Conservation (phyloP, 345 rosid genomes). For the Lepidium aucheri region DNA sequence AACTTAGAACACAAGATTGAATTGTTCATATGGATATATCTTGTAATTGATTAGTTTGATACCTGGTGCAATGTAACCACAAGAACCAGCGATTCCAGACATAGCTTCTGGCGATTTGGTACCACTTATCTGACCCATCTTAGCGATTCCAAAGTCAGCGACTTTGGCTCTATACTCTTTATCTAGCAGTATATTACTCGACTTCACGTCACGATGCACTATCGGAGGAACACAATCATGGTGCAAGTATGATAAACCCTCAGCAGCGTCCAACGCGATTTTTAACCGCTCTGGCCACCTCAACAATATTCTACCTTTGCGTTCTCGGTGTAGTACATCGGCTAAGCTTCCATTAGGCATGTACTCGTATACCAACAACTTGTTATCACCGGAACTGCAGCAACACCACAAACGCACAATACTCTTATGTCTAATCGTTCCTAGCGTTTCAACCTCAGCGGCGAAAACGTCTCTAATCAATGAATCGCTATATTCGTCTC, state of each 20-base stretch:
- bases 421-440: conserved; percentile 84
- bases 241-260: conserved; percentile 84
- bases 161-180: conserved; percentile 67
- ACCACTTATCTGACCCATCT: conserved; percentile 40
- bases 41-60: not conserved
- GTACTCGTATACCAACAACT: conserved; percentile 80
- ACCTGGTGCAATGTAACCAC: conserved; percentile 98
- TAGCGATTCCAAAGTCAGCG: conserved; percentile 91
- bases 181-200: conserved; percentile 76
- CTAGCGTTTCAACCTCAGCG: conserved; percentile 72
- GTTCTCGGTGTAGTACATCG: conserved; percentile 43
- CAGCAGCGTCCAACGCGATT: conserved; percentile 81
- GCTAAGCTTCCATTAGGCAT: conserved; percentile 93
- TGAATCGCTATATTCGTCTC: conserved; percentile 17
- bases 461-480: conserved; percentile 38
- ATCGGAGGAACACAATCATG: conserved; percentile 92
- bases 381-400: conserved; percentile 46
- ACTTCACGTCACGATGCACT: conserved; percentile 87
- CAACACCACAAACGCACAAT: conserved; percentile 91
- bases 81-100: conserved; percentile 88
- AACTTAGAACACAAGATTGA: not conserved
- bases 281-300: conserved; percentile 64
- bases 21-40: too few relatives aligned
- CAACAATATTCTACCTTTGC: conserved; percentile 41
- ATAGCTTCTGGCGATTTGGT: conserved; percentile 50